phyloP scores from a whole-genome alignment of 768 basidiomycete species.

The Leccinum rimulosum region DNA sequence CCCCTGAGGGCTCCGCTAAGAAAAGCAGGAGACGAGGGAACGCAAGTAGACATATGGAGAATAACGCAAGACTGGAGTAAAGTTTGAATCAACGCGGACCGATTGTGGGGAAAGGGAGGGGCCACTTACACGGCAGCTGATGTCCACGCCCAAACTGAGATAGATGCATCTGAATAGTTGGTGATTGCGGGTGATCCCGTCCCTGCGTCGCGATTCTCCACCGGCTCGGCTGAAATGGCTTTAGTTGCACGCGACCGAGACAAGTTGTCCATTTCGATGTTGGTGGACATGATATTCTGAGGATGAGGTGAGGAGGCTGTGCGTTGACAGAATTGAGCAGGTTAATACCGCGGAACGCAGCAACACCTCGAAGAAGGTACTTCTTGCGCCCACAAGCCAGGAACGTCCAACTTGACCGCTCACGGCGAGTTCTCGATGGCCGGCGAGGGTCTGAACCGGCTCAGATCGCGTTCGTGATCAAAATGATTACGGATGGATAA shows the following conservation, averaged over 20 bases:
- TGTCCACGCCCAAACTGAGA: constrained; percentile 39
- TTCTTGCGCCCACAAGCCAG: not conserved
- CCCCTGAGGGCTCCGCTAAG: constrained; percentile 48
- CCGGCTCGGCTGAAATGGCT: constrained; percentile 11
- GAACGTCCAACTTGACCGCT: not conserved
- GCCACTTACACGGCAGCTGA: constrained; percentile 30
- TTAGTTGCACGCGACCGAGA: constrained; percentile 11
- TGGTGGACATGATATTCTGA: constrained; percentile 27
- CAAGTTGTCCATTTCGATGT: constrained; percentile 42
- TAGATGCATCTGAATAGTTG: constrained; percentile 20
- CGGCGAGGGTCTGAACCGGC: not conserved
- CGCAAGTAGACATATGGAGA: constrained; percentile 41
- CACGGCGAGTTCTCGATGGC: not conserved
- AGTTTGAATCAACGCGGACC: constrained; percentile 1
- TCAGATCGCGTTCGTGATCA: not conserved
- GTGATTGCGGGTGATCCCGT: not conserved
- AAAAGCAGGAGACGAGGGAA: constrained; percentile 71
- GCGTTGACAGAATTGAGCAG: not conserved
- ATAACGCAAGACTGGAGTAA: constrained; percentile 30
- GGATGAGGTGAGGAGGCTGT: not conserved
- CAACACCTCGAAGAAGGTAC: not conserved
- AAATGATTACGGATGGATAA: not conserved
- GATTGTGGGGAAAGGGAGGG: not conserved
- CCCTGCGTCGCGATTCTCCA: constrained; percentile 4
- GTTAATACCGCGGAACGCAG: not conserved